phyloP scores from a whole-genome alignment of 1,139 yeast species.

The Geotrichum histeridarum region DNA sequence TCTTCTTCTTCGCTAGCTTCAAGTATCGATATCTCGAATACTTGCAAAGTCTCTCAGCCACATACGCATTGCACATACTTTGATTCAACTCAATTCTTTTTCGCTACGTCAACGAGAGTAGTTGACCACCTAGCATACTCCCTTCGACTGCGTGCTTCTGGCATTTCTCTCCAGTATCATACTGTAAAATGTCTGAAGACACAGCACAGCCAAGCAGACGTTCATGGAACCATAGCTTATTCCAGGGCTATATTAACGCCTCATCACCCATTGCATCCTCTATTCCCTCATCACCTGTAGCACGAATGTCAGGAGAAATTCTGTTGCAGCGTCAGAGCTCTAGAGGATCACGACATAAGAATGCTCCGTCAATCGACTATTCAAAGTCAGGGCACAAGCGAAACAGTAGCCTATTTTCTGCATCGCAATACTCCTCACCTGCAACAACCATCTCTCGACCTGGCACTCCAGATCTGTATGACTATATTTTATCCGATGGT shows the following conservation, averaged over 20 bases:
- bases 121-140: too few species aligned
- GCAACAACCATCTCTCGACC: slow-evolving; percentile 11
- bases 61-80: too few species aligned
- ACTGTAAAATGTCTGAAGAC: background rate
- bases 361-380: background rate
- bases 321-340: slow-evolving; percentile 1
- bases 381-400: background rate
- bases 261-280: background rate
- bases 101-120: too few species aligned
- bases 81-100: too few species aligned
- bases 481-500: background rate
- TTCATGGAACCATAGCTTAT: slow-evolving; percentile 11
- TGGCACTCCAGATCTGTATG: slow-evolving; percentile 11
- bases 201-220: slow-evolving; percentile 5
- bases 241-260: background rate
- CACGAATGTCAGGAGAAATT: slow-evolving; percentile 3
- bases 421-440: slow-evolving; percentile 7
- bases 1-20: too few species aligned
- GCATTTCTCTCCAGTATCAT: too few species aligned
- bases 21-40: too few species aligned
- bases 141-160: too few species aligned
- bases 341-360: background rate
- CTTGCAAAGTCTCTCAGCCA: too few species aligned
- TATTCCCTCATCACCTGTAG: background rate
- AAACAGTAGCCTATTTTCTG: slow-evolving; percentile 6